A percentile compares a stretch with the other conserved stretches of the same genome.
Conservation (phyloP, 495 filamentous ascomycete species). For the Aspergillus bridgeri region DNA sequence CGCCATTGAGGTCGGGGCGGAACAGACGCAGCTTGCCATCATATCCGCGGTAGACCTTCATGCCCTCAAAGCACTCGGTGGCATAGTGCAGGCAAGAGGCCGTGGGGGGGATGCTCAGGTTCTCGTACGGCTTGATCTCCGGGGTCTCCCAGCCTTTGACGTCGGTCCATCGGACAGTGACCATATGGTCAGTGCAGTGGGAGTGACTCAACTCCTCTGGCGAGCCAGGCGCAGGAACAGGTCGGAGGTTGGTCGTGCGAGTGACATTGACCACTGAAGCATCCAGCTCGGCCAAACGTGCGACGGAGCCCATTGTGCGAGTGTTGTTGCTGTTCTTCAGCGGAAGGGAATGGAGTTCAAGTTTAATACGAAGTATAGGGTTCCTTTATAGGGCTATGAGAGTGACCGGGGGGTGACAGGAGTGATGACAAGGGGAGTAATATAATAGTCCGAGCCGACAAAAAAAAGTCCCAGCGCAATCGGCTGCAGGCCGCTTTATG, state of each 20-base stretch:
- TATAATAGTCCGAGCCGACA: too few species aligned
- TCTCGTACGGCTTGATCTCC: slow-evolving; percentile 74
- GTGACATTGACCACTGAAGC: slow-evolving; percentile 69
- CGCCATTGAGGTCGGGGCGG: slow-evolving; percentile 73
- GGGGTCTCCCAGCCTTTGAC: slow-evolving; percentile 71
- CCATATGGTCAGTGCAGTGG: slow-evolving; percentile 88
- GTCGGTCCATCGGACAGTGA: slow-evolving; percentile 68
- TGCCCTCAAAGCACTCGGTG: slow-evolving; percentile 25
- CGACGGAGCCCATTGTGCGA: slow-evolving; percentile 37
- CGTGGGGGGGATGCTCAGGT: slow-evolving; percentile 76
- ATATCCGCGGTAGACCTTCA: slow-evolving; percentile 24
- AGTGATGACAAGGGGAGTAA: neutral
- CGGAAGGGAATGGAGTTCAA: neutral
- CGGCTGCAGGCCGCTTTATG: neutral
- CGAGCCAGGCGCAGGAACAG: slow-evolving; percentile 62
- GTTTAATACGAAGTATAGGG: neutral
- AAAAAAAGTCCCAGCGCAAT: neutral
- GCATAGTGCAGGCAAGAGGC: slow-evolving; percentile 50
- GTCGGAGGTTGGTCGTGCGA: slow-evolving; percentile 60
- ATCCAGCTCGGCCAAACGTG: slow-evolving; percentile 54
- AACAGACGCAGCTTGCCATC: slow-evolving; percentile 66
- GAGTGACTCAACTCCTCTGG: slow-evolving; percentile 48
- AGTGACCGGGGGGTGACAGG: neutral
- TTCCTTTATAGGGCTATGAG: too few species aligned
- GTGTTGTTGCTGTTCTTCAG: neutral